Percentiles rank a stretch among this genome's conserved stretches.
Conservation (phyloP, 1,139 yeast genomes). For the Sugiyamaella novakii region DNA sequence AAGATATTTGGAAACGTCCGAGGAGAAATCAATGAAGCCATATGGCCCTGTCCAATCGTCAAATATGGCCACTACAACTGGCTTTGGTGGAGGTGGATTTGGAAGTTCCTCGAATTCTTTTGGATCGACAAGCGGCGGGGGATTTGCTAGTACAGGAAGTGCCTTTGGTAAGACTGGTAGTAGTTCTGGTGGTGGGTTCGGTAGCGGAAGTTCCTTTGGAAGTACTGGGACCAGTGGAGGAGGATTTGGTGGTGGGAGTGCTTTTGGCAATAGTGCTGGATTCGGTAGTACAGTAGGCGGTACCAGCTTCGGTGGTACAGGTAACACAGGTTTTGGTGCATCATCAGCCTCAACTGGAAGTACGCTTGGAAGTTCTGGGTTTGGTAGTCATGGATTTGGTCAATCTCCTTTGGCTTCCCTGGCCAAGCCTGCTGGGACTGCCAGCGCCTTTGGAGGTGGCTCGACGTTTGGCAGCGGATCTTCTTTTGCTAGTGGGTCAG, state of each 20-base stretch:
- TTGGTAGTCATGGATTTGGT: slow-evolving; percentile 30
- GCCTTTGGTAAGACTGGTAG: slow-evolving; percentile 22
- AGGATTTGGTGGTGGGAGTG: slow-evolving; percentile 26
- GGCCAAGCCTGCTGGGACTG: slow-evolving; percentile 11
- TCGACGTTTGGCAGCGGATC: slow-evolving; percentile 7
- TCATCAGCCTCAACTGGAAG: slow-evolving; percentile 4
- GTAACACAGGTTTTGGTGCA: neutral
- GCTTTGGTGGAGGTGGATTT: slow-evolving; percentile 25
- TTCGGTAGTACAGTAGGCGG: slow-evolving; percentile 20
- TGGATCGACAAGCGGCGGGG: slow-evolving; percentile 13
- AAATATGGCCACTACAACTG: slow-evolving; percentile 17
- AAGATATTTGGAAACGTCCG: slow-evolving; percentile 55
- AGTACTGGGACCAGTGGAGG: slow-evolving; percentile 13
- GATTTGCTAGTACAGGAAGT: slow-evolving; percentile 20
- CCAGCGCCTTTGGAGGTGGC: slow-evolving; percentile 8
- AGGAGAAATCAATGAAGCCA: slow-evolving; percentile 37
- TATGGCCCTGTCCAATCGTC: slow-evolving; percentile 23
- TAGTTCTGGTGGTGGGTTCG: slow-evolving; percentile 20
- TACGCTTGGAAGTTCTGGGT: slow-evolving; percentile 22
- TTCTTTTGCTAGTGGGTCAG: slow-evolving; percentile 21
- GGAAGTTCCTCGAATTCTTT: slow-evolving; percentile 23
- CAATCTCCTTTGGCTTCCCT: slow-evolving; percentile 14
- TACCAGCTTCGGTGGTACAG: slow-evolving; percentile 24
- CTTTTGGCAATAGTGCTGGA: slow-evolving; percentile 31
- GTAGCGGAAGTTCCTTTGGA: slow-evolving; percentile 24